Evolutionary conservation across 306 rosid genomes (phyloP).

Genomic region (Trifolium fragiferum): DNA sequence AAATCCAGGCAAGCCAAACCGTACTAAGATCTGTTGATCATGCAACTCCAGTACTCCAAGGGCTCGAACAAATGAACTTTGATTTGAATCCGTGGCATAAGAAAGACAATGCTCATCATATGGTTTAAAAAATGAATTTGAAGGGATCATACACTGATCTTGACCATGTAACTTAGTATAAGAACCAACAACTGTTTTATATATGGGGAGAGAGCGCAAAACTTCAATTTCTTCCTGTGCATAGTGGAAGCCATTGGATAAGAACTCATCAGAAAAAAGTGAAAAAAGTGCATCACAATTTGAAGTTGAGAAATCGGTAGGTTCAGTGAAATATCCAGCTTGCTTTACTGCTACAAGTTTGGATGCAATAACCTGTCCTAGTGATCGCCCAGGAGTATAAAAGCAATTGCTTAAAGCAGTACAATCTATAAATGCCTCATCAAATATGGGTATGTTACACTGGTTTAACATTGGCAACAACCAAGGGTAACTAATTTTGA

Average conservation of each 20-base stretch:
- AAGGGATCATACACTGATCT: constrained; percentile 86
- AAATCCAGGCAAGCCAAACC: constrained; percentile 89
- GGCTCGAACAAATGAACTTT: constrained; percentile 75
- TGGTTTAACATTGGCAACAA: constrained; percentile 80
- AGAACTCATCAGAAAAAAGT: constrained; percentile 74
- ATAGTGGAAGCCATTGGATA: constrained; percentile 56
- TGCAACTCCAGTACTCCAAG: constrained; percentile 81
- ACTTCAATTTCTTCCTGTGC: constrained; percentile 75
- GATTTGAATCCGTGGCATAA: constrained; percentile 70
- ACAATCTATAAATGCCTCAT: constrained; percentile 72
- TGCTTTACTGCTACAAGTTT: constrained; percentile 85
- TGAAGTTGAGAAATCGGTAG: constrained; percentile 66
- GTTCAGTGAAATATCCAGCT: constrained; percentile 84
- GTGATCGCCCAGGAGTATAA: constrained; percentile 62
- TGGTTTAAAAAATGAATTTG: constrained; percentile 83
- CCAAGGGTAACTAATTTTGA: constrained; percentile 76
- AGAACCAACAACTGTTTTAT: constrained; percentile 88
- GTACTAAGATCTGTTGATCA: constrained; percentile 83
- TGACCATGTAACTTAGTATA: constrained; percentile 69
- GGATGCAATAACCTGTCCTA: constrained; percentile 86
- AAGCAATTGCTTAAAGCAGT: constrained; percentile 72
- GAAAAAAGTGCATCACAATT: constrained; percentile 76
- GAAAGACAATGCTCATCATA: constrained; percentile 79
- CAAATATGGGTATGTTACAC: constrained; percentile 90
- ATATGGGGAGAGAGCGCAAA: constrained; percentile 81